Evolutionary conservation across 2,329 filamentous ascomycete species (phyloP), one percentile per base, ranked within the genome.

Genomic region (Gaeumannomyces sp.): DNA sequence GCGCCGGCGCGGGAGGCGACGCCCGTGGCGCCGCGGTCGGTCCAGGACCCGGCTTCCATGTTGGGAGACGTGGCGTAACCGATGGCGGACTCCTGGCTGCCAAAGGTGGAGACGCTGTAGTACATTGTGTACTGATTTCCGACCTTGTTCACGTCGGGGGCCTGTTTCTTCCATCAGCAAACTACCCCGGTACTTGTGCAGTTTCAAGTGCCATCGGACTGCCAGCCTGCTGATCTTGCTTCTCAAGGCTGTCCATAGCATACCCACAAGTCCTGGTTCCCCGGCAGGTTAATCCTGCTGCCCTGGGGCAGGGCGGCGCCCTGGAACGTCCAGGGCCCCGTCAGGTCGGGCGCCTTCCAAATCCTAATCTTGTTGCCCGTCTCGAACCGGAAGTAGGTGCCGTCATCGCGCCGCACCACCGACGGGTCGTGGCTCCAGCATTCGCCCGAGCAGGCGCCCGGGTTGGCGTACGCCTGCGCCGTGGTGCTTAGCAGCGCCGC

Each of bases 31-130:
- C 87, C 87, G 14, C 77, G 79, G 71, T 89, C 86, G 1, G 80
- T 85, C 86, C 86, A 89, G n/a, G 77, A 78, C 45, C 84, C 84
- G n/a, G 78, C 75, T 35, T 85, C 81, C 73, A 84, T 74, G 1
- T 76, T 81, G 0, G 74, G 69, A 1, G 77, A 79, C 4, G 76
- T 80, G 3, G 79, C 80, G 25, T 79, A 76, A 22, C 88, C 87
- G 67, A 90, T 88, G 27, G 84, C 84, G 0, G 83, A 86, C 71
- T 79, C 74, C 67, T 88, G 85, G 0, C 78, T 81, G 1, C 86
- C 86, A 68, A 87, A 88, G 0, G 81, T 77, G 35, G 82, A 86
- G 22, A 89, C 85, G 3, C 83, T 78, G 73, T 90, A 89, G 79
- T 88, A 89, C 29, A 90, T 81, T 69, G 88, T 82, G 76, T 89